These are phyloP conservation scores for Aspergillus cejpii DNA, from an alignment of 2,329 filamentous ascomycete species.

Conservation along the genomic window DNA sequence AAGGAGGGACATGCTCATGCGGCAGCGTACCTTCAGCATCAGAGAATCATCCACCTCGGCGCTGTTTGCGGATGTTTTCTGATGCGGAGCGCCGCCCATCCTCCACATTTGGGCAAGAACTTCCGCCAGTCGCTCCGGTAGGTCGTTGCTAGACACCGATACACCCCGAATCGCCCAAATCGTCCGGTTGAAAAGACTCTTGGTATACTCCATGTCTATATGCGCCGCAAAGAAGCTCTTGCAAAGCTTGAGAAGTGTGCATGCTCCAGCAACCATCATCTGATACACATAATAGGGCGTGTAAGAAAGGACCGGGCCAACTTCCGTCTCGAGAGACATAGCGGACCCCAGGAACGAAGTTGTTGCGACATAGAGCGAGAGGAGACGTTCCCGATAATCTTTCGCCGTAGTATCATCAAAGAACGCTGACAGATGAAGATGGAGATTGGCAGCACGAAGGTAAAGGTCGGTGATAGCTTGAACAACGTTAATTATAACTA, in stretches of 20 bases:
- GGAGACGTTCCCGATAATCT: constrained; percentile 43
- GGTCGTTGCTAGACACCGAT: constrained; percentile 57
- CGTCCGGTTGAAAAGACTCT: constrained; percentile 52
- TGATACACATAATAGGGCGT: constrained; percentile 59
- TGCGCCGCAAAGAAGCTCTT: constrained; percentile 58
- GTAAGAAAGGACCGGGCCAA: constrained; percentile 47
- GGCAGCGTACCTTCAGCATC: constrained; percentile 58
- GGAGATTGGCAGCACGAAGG: constrained; percentile 43
- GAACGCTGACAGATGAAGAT: constrained; percentile 46
- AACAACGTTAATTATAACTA: constrained; percentile 6
- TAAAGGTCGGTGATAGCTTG: constrained; percentile 44
- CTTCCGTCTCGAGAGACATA: constrained; percentile 40
- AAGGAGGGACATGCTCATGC: constrained; percentile 61
- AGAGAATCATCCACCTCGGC: constrained; percentile 42
- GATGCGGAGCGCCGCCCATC: constrained; percentile 35
- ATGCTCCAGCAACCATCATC: constrained; percentile 59
- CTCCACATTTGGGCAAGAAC: constrained; percentile 62
- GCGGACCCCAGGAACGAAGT: constrained; percentile 44
- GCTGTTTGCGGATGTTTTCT: constrained; percentile 22
- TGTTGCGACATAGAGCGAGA: constrained; percentile 42
- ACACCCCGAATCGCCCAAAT: constrained; percentile 55
- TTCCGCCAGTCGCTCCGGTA: constrained; percentile 58
- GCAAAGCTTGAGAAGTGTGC: constrained; percentile 58
- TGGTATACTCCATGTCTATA: constrained; percentile 51
- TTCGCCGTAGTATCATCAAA: constrained; percentile 44